Conservation (phyloP, 345 rosid species). For the Brassica cretica region DNA sequence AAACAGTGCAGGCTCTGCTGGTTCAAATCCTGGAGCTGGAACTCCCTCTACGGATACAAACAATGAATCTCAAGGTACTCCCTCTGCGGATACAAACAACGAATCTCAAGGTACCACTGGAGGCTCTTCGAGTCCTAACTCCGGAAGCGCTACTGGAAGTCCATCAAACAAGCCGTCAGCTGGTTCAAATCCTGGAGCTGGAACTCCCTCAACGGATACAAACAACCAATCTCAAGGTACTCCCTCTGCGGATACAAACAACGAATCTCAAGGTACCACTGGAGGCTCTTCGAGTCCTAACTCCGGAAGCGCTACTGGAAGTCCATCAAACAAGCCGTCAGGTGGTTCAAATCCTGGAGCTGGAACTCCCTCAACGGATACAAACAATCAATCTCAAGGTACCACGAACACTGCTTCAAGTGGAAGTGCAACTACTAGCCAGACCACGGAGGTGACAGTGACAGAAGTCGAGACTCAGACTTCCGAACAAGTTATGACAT, state of each 20-base stretch:
- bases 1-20: not conserved
- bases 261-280: not conserved
- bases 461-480: slow-evolving; percentile 16
- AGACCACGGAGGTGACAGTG: not conserved
- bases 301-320: slow-evolving; percentile 9
- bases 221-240: too few relatives aligned
- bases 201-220: not conserved
- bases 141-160: slow-evolving; percentile 23
- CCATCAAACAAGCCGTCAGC: not conserved
- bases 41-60: too few relatives aligned
- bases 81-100: not conserved
- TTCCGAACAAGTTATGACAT: slow-evolving; percentile 10
- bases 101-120: slow-evolving; percentile 1
- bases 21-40: not conserved
- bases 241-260: not conserved
- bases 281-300: not conserved
- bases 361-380: not conserved
- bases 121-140: not conserved
- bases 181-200: not conserved
- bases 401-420: not conserved
- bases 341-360: not conserved
- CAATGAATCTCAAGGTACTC: too few relatives aligned
- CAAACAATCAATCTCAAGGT: not conserved
- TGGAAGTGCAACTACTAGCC: not conserved
- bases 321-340: too few relatives aligned